Evolutionary conservation across 2,329 filamentous ascomycete genomes (phyloP), one percentile per base, ranked within the genome.

Genomic region (Dothidotthia symphoricarpi): DNA sequence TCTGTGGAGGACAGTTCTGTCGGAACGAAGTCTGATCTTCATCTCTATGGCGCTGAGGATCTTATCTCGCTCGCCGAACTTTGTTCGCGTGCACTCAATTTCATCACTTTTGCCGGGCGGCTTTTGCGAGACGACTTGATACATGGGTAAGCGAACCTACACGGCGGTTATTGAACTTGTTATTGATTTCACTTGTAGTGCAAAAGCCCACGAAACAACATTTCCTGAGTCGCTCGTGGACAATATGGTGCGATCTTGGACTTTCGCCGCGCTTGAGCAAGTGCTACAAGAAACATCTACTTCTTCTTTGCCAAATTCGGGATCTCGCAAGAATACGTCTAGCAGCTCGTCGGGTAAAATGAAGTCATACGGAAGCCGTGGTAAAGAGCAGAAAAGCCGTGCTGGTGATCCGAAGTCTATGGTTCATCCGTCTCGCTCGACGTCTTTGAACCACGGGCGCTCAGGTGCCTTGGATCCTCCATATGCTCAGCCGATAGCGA

Each of bases 21-120:
- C 10, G 59, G 61, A 7, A 60, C 51, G 31, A 61, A 49, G 16
- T 53, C 53, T 4, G 42, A 31, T 22, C 36, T 36, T 14, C 33
- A 45, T 13, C 13, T 43, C 0, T 78, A 82, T 28, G 83, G 86
- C 44, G 63, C 75, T 1, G 88, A 95, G 63, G 85, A 95, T 53
- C 69, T 96, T 16, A 71, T 78, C 8, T 80, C 89, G 45, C 76
- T 96, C n/a, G 85, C 88, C 1, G 89, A 97, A 58, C 81, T 96
- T 17, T 95, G 89, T 61, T 82, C 82, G 44, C 79, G 90, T 41
- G 83, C 88, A 2, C 76, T 93, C 8, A 83, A 87, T 45, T 97
- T 96, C 54, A 85, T 97, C 25, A 85, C 87, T 1, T 80, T 84
- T 26, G 83, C 88, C 25, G 86, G 88, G 3, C 81, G 86, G 36